Conservation (phyloP, 331 rosid species). For the Quercus lobata region DNA sequence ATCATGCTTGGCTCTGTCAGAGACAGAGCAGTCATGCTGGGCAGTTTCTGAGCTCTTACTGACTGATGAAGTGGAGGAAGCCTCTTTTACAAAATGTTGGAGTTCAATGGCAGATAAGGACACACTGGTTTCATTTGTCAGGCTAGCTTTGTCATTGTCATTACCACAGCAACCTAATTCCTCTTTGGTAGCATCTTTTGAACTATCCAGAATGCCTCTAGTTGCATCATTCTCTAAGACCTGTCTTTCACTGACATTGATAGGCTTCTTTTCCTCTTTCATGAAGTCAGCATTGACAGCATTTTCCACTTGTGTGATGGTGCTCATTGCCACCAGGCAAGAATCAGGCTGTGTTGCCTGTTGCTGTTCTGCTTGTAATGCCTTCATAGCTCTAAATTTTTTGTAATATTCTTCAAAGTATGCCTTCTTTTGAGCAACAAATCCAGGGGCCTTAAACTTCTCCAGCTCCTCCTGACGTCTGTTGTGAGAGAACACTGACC, state of each 20-base stretch:
- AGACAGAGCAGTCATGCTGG: constrained; percentile 3
- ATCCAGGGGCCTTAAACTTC: constrained; percentile 30
- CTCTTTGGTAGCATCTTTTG: background rate
- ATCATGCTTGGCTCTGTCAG: constrained; percentile 4
- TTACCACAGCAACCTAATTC: background rate
- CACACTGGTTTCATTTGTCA: background rate
- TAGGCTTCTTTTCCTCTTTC: background rate
- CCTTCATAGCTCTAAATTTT: constrained; percentile 23
- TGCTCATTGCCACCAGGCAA: background rate
- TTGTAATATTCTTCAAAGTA: constrained; percentile 33
- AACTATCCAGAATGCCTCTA: background rate
- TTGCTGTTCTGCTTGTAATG: constrained; percentile 8
- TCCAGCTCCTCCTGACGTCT: constrained; percentile 34
- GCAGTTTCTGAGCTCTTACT: background rate
- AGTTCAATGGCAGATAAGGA: background rate
- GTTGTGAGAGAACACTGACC: constrained; percentile 34
- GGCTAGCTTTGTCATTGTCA: background rate
- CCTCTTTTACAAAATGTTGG: background rate
- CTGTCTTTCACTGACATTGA: background rate
- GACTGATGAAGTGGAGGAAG: background rate
- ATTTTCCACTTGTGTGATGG: background rate
- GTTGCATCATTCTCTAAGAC: background rate
- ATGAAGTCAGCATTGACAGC: background rate
- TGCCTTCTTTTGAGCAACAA: constrained; percentile 41
- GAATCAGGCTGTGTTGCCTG: background rate